phyloP scores from a whole-genome alignment of 192 early-diverging fungal species.

The Coemansia sp. region DNA sequence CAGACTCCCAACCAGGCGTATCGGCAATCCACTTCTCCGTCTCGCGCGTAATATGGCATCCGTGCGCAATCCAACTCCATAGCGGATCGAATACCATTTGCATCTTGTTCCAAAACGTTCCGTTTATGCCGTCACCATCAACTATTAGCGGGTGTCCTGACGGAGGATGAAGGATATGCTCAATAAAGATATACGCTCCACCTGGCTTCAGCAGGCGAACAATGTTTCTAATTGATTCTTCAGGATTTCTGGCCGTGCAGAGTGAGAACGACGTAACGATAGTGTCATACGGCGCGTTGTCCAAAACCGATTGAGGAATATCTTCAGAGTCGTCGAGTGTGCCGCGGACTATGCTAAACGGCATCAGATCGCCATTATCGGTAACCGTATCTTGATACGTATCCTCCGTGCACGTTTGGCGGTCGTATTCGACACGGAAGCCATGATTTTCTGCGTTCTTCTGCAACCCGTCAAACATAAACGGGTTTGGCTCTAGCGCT shows the following conservation, averaged over 20 bases:
- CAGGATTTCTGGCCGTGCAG: slow-evolving; percentile 24
- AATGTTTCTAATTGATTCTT: slow-evolving; percentile 20
- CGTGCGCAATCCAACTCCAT: slow-evolving; percentile 22
- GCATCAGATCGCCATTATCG: slow-evolving; percentile 11
- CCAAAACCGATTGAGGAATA: slow-evolving; percentile 27
- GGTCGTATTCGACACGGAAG: slow-evolving; percentile 31
- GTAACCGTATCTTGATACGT: background rate
- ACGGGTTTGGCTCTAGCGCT: slow-evolving; percentile 43
- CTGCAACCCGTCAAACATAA: slow-evolving; percentile 34
- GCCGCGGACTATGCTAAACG: slow-evolving; percentile 39
- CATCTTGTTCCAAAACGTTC: slow-evolving; percentile 16
- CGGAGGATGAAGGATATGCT: slow-evolving; percentile 39
- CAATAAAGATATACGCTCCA: slow-evolving; percentile 30
- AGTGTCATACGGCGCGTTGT: slow-evolving; percentile 42
- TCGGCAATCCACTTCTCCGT: slow-evolving; percentile 12
- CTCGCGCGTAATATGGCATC: slow-evolving; percentile 23
- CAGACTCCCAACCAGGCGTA: slow-evolving; percentile 23
- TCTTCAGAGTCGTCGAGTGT: slow-evolving; percentile 20
- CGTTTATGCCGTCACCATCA: slow-evolving; percentile 28
- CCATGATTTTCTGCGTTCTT: slow-evolving; percentile 35
- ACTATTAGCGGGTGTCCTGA: slow-evolving; percentile 17
- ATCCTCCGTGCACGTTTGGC: slow-evolving; percentile 6
- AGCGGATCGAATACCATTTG: slow-evolving; percentile 23
- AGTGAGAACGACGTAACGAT: slow-evolving; percentile 41
- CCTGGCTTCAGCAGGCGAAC: slow-evolving; percentile 32